Conservation (phyloP, 495 filamentous ascomycete genomes). For the Aspergillus leporis region DNA sequence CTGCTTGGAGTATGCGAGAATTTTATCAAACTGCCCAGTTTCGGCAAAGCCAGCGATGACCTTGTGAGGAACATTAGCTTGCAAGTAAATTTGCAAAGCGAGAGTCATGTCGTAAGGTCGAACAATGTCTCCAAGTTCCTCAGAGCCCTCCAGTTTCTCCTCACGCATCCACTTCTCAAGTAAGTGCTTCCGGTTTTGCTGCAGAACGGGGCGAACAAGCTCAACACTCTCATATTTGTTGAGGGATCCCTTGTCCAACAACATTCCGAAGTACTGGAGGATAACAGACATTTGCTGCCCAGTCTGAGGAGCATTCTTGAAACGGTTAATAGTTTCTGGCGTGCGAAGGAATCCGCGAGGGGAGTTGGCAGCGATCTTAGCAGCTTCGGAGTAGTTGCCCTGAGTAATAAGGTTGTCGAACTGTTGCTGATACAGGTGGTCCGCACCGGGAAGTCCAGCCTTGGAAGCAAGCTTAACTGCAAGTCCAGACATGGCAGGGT, state of each 20-base stretch:
- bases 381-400: constrained; percentile 81
- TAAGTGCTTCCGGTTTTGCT: constrained; percentile 91
- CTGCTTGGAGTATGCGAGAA: constrained; percentile 83
- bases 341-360: constrained; percentile 94
- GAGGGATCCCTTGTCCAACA: constrained; percentile 89
- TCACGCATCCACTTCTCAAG: constrained; percentile 97
- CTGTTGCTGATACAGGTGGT: constrained; percentile 89
- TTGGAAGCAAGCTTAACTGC: constrained; percentile 95
- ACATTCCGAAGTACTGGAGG: constrained; percentile 95
- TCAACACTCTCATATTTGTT: constrained; percentile 94
- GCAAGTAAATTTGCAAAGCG: constrained; percentile 81
- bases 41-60: constrained; percentile 93
- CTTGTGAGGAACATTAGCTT: constrained; percentile 85
- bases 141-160: constrained; percentile 91
- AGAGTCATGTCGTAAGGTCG: constrained; percentile 84
- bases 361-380: constrained; percentile 94
- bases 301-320: constrained; percentile 78
- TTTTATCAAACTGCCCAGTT: constrained; percentile 94
- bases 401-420: constrained; percentile 80
- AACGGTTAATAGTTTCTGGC: constrained; percentile 87
- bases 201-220: constrained; percentile 86
- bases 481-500: constrained; percentile 85
- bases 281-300: constrained; percentile 84
- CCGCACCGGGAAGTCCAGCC: constrained; percentile 90
- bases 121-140: constrained; percentile 93